These are phyloP conservation scores for Nakaseomyces bracarensis DNA, from an alignment of 1,139 yeast species.

Conservation along the genomic window DNA sequence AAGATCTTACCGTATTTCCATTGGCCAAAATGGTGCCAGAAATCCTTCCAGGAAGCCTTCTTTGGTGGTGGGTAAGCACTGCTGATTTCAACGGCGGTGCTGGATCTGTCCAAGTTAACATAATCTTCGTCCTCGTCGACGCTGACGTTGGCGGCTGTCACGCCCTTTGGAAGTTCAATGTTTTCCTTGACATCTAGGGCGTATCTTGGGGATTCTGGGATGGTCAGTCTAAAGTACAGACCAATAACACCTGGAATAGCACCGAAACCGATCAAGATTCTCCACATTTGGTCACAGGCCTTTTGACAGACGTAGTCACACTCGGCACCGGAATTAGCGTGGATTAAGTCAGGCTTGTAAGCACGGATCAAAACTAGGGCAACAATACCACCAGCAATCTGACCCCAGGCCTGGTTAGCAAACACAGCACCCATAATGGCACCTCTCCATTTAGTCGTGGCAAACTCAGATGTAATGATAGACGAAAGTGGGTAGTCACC, in stretches of 20 bases:
- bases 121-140: conserved; percentile 36
- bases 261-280: conserved; percentile 79
- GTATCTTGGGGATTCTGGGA: conserved; percentile 91
- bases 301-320: conserved; percentile 58
- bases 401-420: conserved; percentile 92
- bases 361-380: conserved; percentile 66
- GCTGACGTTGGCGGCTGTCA: conserved; percentile 1
- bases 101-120: conserved; percentile 37
- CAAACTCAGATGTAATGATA: conserved; percentile 78
- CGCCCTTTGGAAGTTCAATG: conserved; percentile 30
- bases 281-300: conserved; percentile 92
- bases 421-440: conserved; percentile 91
- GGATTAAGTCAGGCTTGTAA: conserved; percentile 50
- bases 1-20: conserved; percentile 84
- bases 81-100: conserved; percentile 35
- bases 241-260: conserved; percentile 81
- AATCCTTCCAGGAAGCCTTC: conserved; percentile 48
- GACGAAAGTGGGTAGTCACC: conserved; percentile 99
- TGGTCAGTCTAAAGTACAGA: conserved; percentile 80
- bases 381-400: conserved; percentile 75
- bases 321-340: conserved; percentile 43
- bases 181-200: conserved; percentile 62
- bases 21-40: conserved; percentile 64
- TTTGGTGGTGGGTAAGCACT: conserved; percentile 33
- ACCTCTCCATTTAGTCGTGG: conserved; percentile 93